These are phyloP conservation scores for Cylindrodendrum hubeiense DNA, from an alignment of 2,329 filamentous ascomycete species.

Conservation along the genomic window DNA sequence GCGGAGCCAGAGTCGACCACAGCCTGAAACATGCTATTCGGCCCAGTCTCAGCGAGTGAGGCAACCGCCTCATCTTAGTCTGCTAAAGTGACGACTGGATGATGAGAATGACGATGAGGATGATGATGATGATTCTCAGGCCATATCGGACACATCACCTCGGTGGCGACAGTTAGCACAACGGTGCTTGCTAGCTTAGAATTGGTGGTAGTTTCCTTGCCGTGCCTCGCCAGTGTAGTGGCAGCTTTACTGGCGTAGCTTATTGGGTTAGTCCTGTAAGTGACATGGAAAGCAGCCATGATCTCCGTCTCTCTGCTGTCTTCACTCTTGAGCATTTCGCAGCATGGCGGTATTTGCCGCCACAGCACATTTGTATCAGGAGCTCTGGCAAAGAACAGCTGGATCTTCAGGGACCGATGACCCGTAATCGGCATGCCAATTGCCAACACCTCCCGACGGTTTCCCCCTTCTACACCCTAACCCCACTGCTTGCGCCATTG, in stretches of 20 bases:
- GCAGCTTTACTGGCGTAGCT: not conserved
- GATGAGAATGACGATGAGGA: not conserved
- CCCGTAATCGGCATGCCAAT: constrained; percentile 41
- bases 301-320: not conserved
- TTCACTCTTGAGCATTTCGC: not conserved
- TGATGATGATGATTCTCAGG: not conserved
- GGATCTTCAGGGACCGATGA: constrained; percentile 41
- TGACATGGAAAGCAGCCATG: not conserved
- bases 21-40: no score
- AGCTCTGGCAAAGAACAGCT: constrained; percentile 27
- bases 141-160: not conserved
- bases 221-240: not conserved
- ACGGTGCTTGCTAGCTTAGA: not conserved
- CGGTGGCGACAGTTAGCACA: constrained; percentile 1
- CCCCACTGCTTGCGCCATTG: constrained; percentile 15
- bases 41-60: no score
- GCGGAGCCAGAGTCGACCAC: constrained; percentile 4
- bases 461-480: constrained; percentile 26
- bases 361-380: constrained; percentile 31
- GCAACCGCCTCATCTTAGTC: not conserved
- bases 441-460: constrained; percentile 31
- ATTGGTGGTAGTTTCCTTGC: not conserved
- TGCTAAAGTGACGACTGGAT: constrained; percentile 3
- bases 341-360: no score
- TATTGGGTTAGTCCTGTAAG: not conserved